phyloP scores from a whole-genome alignment of 2,329 filamentous ascomycete genomes.

The Pseudogymnoascus sp. region DNA sequence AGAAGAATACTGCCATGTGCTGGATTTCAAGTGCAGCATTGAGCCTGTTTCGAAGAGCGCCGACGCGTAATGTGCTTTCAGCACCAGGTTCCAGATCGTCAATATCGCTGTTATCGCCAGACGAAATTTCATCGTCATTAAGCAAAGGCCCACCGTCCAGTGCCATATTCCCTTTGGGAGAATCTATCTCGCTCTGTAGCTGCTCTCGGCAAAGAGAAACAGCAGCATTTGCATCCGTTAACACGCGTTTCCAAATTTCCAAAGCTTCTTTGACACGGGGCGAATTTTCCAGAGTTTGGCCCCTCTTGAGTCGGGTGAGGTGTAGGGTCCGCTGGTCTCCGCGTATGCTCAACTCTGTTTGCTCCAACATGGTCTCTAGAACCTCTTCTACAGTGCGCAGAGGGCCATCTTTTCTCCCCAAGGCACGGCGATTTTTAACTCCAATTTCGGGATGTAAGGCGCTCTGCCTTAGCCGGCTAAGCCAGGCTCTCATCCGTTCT shows the following conservation, averaged over 20 bases:
- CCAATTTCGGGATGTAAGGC: constrained; percentile 82
- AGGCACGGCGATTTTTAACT: constrained; percentile 53
- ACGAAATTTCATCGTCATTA: constrained; percentile 26
- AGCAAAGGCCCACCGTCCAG: constrained; percentile 9
- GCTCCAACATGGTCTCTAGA: constrained; percentile 83
- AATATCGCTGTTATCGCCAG: constrained; percentile 21
- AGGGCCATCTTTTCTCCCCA: constrained; percentile 57
- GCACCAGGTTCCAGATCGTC: constrained; percentile 19
- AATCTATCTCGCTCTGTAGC: constrained; percentile 43
- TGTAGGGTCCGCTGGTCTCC: constrained; percentile 61
- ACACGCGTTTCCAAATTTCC: constrained; percentile 57
- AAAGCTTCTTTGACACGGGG: constrained; percentile 61
- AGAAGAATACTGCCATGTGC: constrained; percentile 78
- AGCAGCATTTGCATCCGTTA: constrained; percentile 41
- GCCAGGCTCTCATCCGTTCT: constrained; percentile 71
- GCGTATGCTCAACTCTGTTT: constrained; percentile 62
- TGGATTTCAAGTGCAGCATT: constrained; percentile 70
- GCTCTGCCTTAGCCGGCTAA: constrained; percentile 71
- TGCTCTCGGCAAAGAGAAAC: constrained; percentile 60
- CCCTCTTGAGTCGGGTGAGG: constrained; percentile 66
- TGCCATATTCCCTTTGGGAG: constrained; percentile 19
- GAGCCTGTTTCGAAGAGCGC: constrained; percentile 57
- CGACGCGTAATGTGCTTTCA: constrained; percentile 35
- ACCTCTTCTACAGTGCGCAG: constrained; percentile 81
- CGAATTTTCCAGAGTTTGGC: constrained; percentile 73